Percentiles rank a stretch among this genome's conserved stretches.
These are phyloP conservation scores for Scutellaria galericulata DNA, from an alignment of 257 asterid species.

Conservation along the genomic window DNA sequence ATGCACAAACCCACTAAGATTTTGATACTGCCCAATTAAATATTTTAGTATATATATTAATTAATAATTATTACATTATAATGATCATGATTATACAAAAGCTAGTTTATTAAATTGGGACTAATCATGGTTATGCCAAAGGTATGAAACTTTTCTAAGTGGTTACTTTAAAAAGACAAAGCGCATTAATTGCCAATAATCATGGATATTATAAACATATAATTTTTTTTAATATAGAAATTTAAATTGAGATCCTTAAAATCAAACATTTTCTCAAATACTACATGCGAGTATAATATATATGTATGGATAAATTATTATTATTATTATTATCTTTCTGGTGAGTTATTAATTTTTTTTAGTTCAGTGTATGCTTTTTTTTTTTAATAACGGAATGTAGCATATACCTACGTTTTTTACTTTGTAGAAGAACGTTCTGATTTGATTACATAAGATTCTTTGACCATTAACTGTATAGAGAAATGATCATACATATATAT, in stretches of 20 bases:
- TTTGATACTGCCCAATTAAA: conserved; percentile 16
- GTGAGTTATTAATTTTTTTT: not conserved
- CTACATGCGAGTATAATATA: too few species aligned
- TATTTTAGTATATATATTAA: not conserved
- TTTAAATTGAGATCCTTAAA: too few species aligned
- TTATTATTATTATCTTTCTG: too few species aligned
- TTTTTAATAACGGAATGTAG: not conserved
- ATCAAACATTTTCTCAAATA: not conserved
- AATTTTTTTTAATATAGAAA: too few species aligned
- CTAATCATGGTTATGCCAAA: conserved; percentile 35
- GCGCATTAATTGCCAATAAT: conserved; percentile 31
- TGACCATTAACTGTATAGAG: not conserved
- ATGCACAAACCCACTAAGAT: conserved; percentile 32
- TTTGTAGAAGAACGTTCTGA: conserved; percentile 26
- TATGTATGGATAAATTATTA: too few species aligned
- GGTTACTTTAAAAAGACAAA: conserved; percentile 25
- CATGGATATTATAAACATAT: not conserved
- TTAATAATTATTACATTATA: conserved; percentile 24
- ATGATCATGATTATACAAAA: conserved; percentile 28
- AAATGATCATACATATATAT: not conserved
- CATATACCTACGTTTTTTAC: not conserved
- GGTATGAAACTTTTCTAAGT: conserved; percentile 29
- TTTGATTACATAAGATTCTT: conserved; percentile 9
- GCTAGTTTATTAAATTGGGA: conserved; percentile 38
- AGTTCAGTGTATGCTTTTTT: not conserved